These are phyloP conservation scores for Trypanosomatidae sp. DNA, from an alignment of 208 protist species.

Conservation along the genomic window DNA sequence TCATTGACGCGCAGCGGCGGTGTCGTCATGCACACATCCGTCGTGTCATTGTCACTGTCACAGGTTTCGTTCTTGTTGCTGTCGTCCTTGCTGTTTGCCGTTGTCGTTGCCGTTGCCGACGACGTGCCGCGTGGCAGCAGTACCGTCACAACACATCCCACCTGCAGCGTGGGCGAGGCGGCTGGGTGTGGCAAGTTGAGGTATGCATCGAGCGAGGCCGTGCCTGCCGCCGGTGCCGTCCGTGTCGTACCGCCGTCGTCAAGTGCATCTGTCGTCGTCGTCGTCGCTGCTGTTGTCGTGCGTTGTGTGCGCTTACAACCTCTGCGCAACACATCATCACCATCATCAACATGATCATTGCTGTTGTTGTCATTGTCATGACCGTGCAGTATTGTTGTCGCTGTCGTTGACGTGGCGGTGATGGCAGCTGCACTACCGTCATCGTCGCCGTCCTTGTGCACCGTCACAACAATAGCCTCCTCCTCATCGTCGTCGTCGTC, in stretches of 20 bases:
- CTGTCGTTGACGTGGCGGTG: not conserved
- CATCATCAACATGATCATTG: not conserved
- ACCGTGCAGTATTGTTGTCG: not conserved
- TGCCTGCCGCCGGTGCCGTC: not conserved
- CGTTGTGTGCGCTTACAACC: too few species aligned
- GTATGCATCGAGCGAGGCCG: not conserved
- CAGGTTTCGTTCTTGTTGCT: not conserved
- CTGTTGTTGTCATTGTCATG: not conserved
- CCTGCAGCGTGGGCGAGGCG: slow-evolving; percentile 1
- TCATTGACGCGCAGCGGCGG: slow-evolving; percentile 37
- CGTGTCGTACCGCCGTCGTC: too few species aligned
- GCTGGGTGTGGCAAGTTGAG: slow-evolving; percentile 18
- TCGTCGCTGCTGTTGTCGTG: too few species aligned
- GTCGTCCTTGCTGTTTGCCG: not conserved
- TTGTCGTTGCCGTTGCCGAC: not conserved
- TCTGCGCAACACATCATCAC: not conserved
- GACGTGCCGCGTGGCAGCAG: not conserved
- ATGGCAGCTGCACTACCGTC: too few species aligned
- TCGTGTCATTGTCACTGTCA: not conserved
- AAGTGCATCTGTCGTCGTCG: too few species aligned
- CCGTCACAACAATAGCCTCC: too few species aligned
- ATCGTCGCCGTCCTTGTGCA: too few species aligned
- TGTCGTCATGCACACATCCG: not conserved
- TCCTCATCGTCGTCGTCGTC: too few species aligned
- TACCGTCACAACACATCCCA: slow-evolving; percentile 16